Base-by-base conservation (phyloP, 331 rosid genomes). In the Acacia pycnantha region DNA sequence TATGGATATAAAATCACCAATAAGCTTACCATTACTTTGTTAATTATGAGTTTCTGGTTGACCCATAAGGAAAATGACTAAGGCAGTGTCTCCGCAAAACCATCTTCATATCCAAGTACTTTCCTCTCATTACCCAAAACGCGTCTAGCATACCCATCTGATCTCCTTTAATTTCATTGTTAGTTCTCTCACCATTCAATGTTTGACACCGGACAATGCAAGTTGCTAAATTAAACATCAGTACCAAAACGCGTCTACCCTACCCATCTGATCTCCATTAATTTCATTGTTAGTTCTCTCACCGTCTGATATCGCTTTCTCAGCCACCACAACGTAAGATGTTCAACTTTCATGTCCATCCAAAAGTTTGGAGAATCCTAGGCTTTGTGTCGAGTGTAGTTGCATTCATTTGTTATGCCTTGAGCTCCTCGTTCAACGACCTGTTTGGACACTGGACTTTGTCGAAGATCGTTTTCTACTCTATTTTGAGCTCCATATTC, bases 381-480 rank as follows among this genome's bases (percentile, higher is more conserved):
- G 80, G 56, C 4, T 76, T 24, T 26, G 19, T 12, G 21, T 59
- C 80, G 41, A 8, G 80, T 27, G 29, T 43, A 0, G 71, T 76
- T 26, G 80, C 44, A 26, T 61, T 76, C 19, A 61, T 8, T 6
- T 76, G 43, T 18, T 76, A 43, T 43, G 80, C 80, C 18, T 35
- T 76, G 27, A 26, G 80, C 58, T 2, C 41, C 13, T 58, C 56
- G 2, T 76, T 76, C 58, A 35, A 24, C 0, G 6, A 22, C n/a
- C 56, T 76, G 41, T 76, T 76, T 41, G 80, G 70, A 41, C 41
- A 61, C 16, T 59, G 59, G 80, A 76, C 47, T 44, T 18, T 5
- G 26, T 13, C 11, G 0, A 76, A 43, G 44, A 76, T 76, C 18
- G 1, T 43, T 2, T 4, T 41, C 1, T 76, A 76, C 26, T 22